Evolutionary conservation across 2,329 filamentous ascomycete genomes (phyloP).

Genomic region (Pestalotiopsis sp.): DNA sequence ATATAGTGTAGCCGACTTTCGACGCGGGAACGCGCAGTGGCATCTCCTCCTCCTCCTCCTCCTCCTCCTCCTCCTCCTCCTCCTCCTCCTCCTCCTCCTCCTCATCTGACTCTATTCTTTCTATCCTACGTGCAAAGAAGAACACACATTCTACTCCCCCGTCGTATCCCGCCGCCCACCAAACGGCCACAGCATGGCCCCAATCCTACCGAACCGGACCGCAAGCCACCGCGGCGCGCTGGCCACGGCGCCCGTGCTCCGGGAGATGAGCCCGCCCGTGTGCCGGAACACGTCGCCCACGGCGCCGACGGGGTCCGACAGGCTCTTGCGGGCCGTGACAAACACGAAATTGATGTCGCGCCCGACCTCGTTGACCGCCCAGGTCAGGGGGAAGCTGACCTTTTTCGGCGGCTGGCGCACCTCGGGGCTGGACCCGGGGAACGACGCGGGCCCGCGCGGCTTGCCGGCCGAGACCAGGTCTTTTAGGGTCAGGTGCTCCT

Average conservation of each 20-base stretch:
- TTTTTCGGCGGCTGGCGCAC: conserved; percentile 29
- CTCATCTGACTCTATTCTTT: too few relatives aligned
- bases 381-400: conserved; percentile 26
- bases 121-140: not conserved
- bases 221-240: conserved; percentile 4
- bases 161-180: not conserved
- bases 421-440: conserved; percentile 29
- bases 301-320: conserved; percentile 19
- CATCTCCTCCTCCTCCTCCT: too few relatives aligned
- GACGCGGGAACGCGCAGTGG: too few relatives aligned
- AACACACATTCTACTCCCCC: not conserved
- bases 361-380: conserved; percentile 22
- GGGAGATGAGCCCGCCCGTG: conserved; percentile 14
- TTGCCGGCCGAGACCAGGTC: conserved; percentile 24
- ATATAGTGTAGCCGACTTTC: too few relatives aligned
- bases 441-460: conserved; percentile 26
- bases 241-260: not conserved
- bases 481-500: conserved; percentile 29
- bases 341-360: conserved; percentile 20
- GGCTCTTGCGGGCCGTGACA: conserved; percentile 16
- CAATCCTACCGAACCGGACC: not conserved
- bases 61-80: too few relatives aligned
- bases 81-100: too few relatives aligned
- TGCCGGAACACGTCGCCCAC: conserved; percentile 17
- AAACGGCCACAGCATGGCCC: conserved; percentile 7